Base-by-base conservation (phyloP, 2,329 filamentous ascomycete genomes). In the Colletotrichum limetticola region DNA sequence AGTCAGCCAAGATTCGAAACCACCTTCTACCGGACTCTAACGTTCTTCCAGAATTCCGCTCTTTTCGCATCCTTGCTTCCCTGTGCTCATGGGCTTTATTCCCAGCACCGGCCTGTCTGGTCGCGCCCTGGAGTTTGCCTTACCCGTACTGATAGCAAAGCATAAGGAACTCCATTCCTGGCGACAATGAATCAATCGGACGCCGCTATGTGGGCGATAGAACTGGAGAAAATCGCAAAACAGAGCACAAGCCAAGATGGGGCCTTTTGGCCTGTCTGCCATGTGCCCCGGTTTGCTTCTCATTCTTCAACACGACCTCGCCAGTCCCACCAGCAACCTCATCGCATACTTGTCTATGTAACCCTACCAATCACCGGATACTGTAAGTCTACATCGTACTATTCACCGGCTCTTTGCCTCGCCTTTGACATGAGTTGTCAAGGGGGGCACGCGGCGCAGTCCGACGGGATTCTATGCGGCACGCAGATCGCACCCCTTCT, bases 1-100 rank as follows among this genome's bases (percentile, higher is more conserved):
- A 57, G 71, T 73, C 59, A 73, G 71, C 71, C 71, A 73, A 61
- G 14, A 71, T 71, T 65, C 71, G 66, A 73, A 73, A 73, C 71
- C 60, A 37, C 61, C 67, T 71, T 73, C 61, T 26, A 71, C 65
- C 66, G 55, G 46, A 42, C 71, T 49, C 28, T 49, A 58, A 37
- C 60, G 56, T 37, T 70, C 35, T 65, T 62, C 61, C 66, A 66
- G 56, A 73, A 73, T 62, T 49, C 56, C 55, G 32, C 71, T 66
- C 26, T 30, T 46, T 30, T 32, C 42, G 42, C 53, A 16, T 30
- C 14, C 32, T 19, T 32, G 62, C 19, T 66, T 55, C 35, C 28
- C 28, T 26, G 46, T 35, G n/a, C 37, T 53, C 22, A 12, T 14
- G 16, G 49, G 22, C 63, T 64, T 26, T 55, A 9, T 26, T 26